Conservation (phyloP, 768 basidiomycete species). For the Mycena metata region DNA sequence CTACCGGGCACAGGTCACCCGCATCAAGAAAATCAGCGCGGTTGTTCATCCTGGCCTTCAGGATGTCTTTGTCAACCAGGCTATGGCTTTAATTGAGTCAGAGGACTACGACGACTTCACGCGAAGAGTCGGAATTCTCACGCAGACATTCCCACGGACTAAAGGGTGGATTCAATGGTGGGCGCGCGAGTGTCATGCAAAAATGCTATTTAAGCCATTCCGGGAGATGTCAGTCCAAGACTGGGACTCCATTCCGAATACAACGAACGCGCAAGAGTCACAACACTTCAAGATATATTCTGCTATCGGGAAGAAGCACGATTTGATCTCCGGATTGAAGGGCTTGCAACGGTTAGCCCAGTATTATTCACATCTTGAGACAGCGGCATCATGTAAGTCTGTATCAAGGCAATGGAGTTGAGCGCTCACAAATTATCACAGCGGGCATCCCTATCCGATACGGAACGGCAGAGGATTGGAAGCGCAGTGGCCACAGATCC, state of each 20-base stretch:
- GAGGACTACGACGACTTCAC: constrained; percentile 33
- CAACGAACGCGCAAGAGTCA: constrained; percentile 39
- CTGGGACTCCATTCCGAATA: constrained; percentile 36
- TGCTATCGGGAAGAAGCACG: constrained; percentile 8
- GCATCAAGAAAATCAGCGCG: constrained; percentile 42
- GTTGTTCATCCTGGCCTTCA: constrained; percentile 38
- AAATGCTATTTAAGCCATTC: constrained; percentile 36
- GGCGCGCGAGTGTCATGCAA: constrained; percentile 37
- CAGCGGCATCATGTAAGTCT: background rate
- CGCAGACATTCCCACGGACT: constrained; percentile 41
- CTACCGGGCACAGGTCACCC: constrained; percentile 43
- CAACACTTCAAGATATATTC: constrained; percentile 39
- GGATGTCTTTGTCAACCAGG: constrained; percentile 36
- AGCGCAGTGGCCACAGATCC: background rate
- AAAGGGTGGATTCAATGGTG: constrained; percentile 52
- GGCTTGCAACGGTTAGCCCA: background rate
- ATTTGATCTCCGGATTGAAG: background rate
- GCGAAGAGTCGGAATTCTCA: constrained; percentile 9
- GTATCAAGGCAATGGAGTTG: background rate
- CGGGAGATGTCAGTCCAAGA: constrained; percentile 22
- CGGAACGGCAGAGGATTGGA: background rate
- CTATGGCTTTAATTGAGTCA: background rate
- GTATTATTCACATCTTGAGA: background rate
- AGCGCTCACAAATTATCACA: background rate
- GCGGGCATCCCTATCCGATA: constrained; percentile 6